These are phyloP conservation scores for Penicillium steckii DNA, from an alignment of 495 filamentous ascomycete genomes.

Conservation along the genomic window DNA sequence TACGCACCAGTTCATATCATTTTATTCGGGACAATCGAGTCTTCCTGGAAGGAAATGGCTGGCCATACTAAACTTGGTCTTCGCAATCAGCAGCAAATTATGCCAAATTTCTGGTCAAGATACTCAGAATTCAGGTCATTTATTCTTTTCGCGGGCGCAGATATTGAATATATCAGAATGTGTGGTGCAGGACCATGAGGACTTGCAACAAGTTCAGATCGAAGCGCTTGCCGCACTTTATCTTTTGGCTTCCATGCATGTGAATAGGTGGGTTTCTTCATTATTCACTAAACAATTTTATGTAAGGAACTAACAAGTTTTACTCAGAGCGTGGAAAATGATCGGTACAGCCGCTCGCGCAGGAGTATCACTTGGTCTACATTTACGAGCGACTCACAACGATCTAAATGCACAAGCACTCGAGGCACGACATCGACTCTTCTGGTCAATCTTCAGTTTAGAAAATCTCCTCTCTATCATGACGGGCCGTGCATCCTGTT, in stretches of 20 bases:
- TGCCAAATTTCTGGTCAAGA: not conserved
- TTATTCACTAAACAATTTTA: not conserved
- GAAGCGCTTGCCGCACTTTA: conserved; percentile 47
- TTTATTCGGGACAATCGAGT: not conserved
- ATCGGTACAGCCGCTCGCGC: conserved; percentile 51
- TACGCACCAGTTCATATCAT: not conserved
- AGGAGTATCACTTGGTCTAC: conserved; percentile 49
- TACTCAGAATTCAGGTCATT: not conserved
- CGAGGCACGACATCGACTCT: conserved; percentile 49
- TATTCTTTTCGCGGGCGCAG: conserved; percentile 8
- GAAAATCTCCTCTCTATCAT: conserved; percentile 49
- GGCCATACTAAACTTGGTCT: not conserved
- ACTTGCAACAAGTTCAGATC: conserved; percentile 10
- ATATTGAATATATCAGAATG: conserved; percentile 3
- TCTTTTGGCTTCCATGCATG: conserved; percentile 5
- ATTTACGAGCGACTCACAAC: conserved; percentile 43
- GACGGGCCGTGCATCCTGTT: conserved; percentile 49
- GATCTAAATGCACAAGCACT: conserved; percentile 29
- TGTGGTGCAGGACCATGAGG: conserved; percentile 1
- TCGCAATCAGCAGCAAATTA: not conserved
- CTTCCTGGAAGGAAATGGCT: not conserved
- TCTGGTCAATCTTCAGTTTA: conserved; percentile 51
- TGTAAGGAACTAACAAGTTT: conserved; percentile 34
- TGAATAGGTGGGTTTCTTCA: not conserved
- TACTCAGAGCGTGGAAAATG: conserved; percentile 50